These are phyloP conservation scores for Rugosomyces carneus DNA, from an alignment of 1,284 basidiomycete genomes.

Conservation along the genomic window DNA sequence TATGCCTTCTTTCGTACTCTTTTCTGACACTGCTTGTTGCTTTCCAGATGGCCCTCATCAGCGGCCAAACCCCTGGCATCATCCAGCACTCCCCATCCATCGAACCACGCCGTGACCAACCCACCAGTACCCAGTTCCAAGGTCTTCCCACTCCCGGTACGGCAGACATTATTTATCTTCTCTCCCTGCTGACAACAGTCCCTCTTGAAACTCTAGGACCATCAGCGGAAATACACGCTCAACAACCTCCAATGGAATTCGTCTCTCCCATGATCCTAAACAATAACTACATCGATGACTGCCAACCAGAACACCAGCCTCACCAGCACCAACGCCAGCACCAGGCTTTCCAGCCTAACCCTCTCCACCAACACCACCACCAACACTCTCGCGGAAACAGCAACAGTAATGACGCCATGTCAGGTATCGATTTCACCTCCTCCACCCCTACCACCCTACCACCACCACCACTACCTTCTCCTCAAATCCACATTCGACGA, in stretches of 20 bases:
- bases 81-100: slow-evolving; percentile 28
- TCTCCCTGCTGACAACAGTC: background rate
- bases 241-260: slow-evolving; percentile 49
- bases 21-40: background rate
- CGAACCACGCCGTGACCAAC: slow-evolving; percentile 30
- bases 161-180: too few relatives aligned
- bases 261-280: slow-evolving; percentile 58
- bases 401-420: too few relatives aligned
- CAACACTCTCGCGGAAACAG: too few relatives aligned
- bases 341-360: too few relatives aligned
- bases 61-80: slow-evolving; percentile 38
- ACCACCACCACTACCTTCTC: slow-evolving; percentile 38
- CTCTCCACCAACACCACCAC: background rate
- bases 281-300: slow-evolving; percentile 24
- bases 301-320: slow-evolving; percentile 18
- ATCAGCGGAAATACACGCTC: slow-evolving; percentile 61
- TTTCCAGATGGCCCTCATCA: slow-evolving; percentile 70
- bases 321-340: slow-evolving; percentile 18
- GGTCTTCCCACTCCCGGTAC: slow-evolving; percentile 71
- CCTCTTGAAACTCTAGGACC: slow-evolving; percentile 33
- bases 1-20: background rate
- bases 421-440: background rate
- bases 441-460: background rate
- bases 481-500: slow-evolving; percentile 97
- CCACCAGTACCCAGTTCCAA: slow-evolving; percentile 38